phyloP scores from a whole-genome alignment of 352 stramenopile species.

The Phytophthora sojae region DNA sequence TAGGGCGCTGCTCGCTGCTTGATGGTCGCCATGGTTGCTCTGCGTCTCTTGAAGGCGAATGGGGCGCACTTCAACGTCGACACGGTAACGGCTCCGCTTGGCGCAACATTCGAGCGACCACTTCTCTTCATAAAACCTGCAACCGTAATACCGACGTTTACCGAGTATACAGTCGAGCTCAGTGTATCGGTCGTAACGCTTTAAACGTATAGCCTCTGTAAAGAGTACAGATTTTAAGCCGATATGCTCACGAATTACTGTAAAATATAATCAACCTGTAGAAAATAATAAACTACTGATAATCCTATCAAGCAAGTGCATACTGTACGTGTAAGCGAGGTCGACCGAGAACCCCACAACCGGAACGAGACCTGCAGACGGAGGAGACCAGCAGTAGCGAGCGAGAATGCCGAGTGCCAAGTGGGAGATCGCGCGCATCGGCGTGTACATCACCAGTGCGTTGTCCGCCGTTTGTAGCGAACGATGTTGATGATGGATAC shows the following conservation, averaged over 20 bases:
- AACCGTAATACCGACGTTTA: constrained; percentile 23
- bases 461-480: not conserved
- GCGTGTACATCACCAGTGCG: constrained; percentile 76
- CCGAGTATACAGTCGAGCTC: constrained; percentile 3
- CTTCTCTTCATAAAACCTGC: constrained; percentile 15
- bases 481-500: not conserved
- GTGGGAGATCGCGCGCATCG: constrained; percentile 74
- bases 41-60: constrained; percentile 32
- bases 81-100: constrained; percentile 6
- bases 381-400: not conserved
- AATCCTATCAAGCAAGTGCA: not conserved
- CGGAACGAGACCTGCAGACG: constrained; percentile 22
- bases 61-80: constrained; percentile 6
- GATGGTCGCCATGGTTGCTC: constrained; percentile 1
- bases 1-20: constrained; percentile 23
- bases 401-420: constrained; percentile 66
- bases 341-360: constrained; percentile 15
- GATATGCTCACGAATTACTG: not conserved
- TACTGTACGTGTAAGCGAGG: not conserved
- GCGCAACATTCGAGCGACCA: not conserved
- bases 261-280: not conserved
- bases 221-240: no score
- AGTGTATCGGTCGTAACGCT: no score
- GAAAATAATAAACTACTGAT: not conserved
- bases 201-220: no score